Base-by-base conservation (phyloP, 106 monocot species). In the Gastrodia elata region DNA sequence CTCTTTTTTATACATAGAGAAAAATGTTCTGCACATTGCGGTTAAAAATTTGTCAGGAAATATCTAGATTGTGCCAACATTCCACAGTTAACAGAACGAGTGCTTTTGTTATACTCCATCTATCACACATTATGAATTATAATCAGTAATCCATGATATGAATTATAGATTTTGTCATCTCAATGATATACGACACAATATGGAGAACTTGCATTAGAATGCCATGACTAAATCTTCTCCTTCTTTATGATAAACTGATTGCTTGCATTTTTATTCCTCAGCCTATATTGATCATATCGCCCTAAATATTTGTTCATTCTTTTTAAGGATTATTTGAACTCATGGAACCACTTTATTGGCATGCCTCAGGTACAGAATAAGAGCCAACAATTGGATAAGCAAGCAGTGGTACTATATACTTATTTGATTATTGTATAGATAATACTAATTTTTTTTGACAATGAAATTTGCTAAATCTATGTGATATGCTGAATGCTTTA, bases 291-390 rank as follows among this genome's bases (percentile, higher is more conserved):
- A 36, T 38, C 36, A 38, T 67, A n/a, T 67, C 37, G 35, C 32
- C 18, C 7, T 38, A 18, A 38, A n/a, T 67, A 67, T 67, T 20
- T 67, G 67, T 38, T 38, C 1, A 27, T 67, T 67, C 32, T 67
- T 35, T 7, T 67, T 2, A 37, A 7, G 37, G 6, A 38, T 67
- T 36, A 33, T 67, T 67, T 69, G 69, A 11, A 10, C 25, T 69
- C 40, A 40, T 69, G 5, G 6, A 40, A 25, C 26, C 3, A 39
- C 8, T 26, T 39, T 40, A 35, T 67, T 67, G 36, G 37, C 67
- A 20, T 67, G 33, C 25, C 82, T 55, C 67, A 96, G 96, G 85
- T 97, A 61, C 93, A 88, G 74, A 93, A 88, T 73, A 97, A 77
- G 82, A 74, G 88, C 65, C 88, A 93, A 41, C 97, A 90, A 46